Conservation (phyloP, 306 rosid species). For the Hippophae rhamnoides region DNA sequence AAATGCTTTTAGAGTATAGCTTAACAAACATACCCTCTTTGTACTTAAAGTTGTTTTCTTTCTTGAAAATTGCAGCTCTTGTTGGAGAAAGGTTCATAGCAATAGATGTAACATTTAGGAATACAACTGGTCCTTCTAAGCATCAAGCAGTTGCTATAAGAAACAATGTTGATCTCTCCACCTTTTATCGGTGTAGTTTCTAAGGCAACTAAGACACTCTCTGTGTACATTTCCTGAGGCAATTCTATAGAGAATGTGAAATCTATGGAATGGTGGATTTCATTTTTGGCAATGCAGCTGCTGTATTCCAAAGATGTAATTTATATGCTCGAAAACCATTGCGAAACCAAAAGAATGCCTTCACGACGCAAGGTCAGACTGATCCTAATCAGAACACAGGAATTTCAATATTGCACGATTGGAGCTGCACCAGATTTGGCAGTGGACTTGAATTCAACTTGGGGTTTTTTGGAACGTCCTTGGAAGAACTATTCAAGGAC, state of each 20-base stretch:
- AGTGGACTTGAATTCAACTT: slow-evolving; percentile 30
- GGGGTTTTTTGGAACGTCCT: slow-evolving; percentile 68
- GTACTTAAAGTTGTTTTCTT: neutral
- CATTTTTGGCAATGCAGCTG: slow-evolving; percentile 72
- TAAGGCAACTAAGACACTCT: slow-evolving; percentile 70
- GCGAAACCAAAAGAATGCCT: slow-evolving; percentile 55
- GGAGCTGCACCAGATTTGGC: slow-evolving; percentile 27
- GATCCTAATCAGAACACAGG: slow-evolving; percentile 81
- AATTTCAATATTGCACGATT: slow-evolving; percentile 40
- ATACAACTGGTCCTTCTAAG: slow-evolving; percentile 61
- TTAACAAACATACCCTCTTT: neutral
- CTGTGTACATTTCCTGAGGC: slow-evolving; percentile 49
- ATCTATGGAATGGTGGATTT: slow-evolving; percentile 67
- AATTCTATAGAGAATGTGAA: slow-evolving; percentile 60
- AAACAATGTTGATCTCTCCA: slow-evolving; percentile 46
- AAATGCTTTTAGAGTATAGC: no score
- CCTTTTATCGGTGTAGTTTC: slow-evolving; percentile 48
- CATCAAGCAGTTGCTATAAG: slow-evolving; percentile 79
- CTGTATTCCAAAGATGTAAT: slow-evolving; percentile 47
- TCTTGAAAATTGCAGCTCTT: slow-evolving; percentile 35
- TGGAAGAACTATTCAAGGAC: slow-evolving; percentile 89
- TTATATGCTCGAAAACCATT: slow-evolving; percentile 41
- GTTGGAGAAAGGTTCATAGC: slow-evolving; percentile 58
- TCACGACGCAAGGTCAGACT: slow-evolving; percentile 68
- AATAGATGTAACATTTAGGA: slow-evolving; percentile 49